Percentiles rank a stretch among this genome's conserved stretches.
These are phyloP conservation scores for Blastocystis sp. DNA, from an alignment of 352 stramenopile genomes.

Conservation along the genomic window DNA sequence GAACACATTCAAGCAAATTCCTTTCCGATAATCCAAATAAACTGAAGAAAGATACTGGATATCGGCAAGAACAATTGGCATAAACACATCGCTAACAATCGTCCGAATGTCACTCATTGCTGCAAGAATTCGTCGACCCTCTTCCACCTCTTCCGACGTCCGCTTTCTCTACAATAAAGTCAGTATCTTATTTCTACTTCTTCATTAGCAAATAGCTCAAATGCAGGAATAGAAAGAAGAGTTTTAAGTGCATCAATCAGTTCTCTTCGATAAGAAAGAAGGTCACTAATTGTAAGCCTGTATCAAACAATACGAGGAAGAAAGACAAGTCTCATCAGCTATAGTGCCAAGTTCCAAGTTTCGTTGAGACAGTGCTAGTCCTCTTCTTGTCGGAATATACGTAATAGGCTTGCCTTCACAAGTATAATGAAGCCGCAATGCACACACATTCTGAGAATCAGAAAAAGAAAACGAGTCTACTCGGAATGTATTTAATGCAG, in stretches of 20 bases:
- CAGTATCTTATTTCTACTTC: neutral
- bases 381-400: neutral
- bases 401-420: neutral
- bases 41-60: constrained; percentile 10
- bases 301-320: neutral
- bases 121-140: neutral
- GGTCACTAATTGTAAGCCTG: neutral
- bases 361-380: neutral
- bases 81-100: neutral
- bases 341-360: neutral
- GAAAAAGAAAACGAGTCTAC: neutral
- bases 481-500: neutral
- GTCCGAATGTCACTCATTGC: neutral
- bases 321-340: neutral
- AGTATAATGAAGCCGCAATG: neutral
- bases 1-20: neutral
- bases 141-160: neutral
- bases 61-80: constrained; percentile 23
- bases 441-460: neutral
- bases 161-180: constrained; percentile 15
- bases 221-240: neutral
- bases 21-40: constrained; percentile 28
- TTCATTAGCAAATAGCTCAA: neutral
- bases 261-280: neutral
- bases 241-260: constrained; percentile 2